Base-by-base conservation (phyloP, 176 grass and related monocot species). In the Oryza nivara region DNA sequence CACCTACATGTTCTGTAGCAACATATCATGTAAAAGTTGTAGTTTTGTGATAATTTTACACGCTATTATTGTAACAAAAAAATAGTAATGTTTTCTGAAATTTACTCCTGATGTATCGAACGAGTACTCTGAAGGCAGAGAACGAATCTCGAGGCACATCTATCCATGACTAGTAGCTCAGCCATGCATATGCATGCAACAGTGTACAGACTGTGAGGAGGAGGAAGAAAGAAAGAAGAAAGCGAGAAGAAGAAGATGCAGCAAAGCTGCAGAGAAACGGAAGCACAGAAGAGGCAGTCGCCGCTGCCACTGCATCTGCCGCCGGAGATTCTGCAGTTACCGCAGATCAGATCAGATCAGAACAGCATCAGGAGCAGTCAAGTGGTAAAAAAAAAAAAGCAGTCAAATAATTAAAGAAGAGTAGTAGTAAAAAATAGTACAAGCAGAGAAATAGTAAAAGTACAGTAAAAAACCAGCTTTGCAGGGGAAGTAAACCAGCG, bases 201-300 rank as follows among this genome's bases (percentile, higher is more conserved):
- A n/a, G 49, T 20, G 13, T 0, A 10, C 48, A 35, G 48, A 58
- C 54, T n/a, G 19, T 5, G 19, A 20, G 17, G 49, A n/a, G 15
- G 47, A 49, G 15, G 28, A 56, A 56, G 48, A 70, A 9, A 4
- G 13, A 22, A 10, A 2, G 6, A 9, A 4, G 13, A 22, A 10
- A 2, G 6, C 40, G 4, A 75, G 32, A 5, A 32, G 30, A 32
- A 32, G 30, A 32, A 0, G 26, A 70, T 8, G 2, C 32, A n/a
- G 32, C 51, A 61, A 9, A 61, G 74, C 74, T 76, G 74, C 74
- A 61, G 54, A 61, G 54, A 4, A 61, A 77, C 74, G 52, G 74
- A 77, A 77, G 74, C 52, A 20, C 49, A 22, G 30, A 60, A 22
- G 2, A 73, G 3, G 70, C 41, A 15, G 70, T 26, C 6, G 70